Base-by-base conservation (phyloP, 2,329 filamentous ascomycete species). In the Colletotrichum sp. region DNA sequence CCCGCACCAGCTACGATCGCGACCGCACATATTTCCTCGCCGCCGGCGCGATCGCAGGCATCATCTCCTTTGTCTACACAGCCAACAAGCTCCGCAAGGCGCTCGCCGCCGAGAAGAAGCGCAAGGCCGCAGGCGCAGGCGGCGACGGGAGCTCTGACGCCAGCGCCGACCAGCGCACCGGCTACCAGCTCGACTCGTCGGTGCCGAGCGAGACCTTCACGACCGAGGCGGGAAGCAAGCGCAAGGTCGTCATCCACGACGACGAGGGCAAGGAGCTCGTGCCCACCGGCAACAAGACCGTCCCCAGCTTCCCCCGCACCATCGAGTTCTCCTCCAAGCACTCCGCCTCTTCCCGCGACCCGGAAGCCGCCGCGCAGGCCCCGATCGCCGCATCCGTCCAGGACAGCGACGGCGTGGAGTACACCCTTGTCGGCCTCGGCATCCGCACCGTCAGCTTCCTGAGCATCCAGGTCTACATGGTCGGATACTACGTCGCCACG, bases 371-470 rank as follows among this genome's bases (percentile, higher is more conserved):
- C 8, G 75, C 81, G 4, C 78, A 80, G 70, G 82, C 83, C 16
- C 84, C 85, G n/a, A 83, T 84, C 64, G 82, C 83, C 10, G 81
- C 83, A n/a, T 85, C 84, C 60, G 78, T 85, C 71, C 79, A 79
- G 18, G 78, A 87, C 68, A 84, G 86, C 65, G 81, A 86, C 75
- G 89, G 84, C 77, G 91, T 84, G 80, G 94, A 98, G 80, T 98
- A 98, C 83, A 96, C 95, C 26, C 89, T 98, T 0, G 90, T 98
- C 8, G 97, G 97, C 0, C 87, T 98, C 7, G 97, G 97, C 21
- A 93, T 97, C 77, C 92, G 97, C 71, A 96, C 94, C 1, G 97
- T 99, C 36, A 97, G 94, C 28, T 98, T 98, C 84, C 87, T 98
- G 60, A 88, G 91, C 65, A 95, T 99, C 60, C 93, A 98, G 83